phyloP scores from a whole-genome alignment of 1,284 basidiomycete genomes.

The Binderoboletus segoi region DNA sequence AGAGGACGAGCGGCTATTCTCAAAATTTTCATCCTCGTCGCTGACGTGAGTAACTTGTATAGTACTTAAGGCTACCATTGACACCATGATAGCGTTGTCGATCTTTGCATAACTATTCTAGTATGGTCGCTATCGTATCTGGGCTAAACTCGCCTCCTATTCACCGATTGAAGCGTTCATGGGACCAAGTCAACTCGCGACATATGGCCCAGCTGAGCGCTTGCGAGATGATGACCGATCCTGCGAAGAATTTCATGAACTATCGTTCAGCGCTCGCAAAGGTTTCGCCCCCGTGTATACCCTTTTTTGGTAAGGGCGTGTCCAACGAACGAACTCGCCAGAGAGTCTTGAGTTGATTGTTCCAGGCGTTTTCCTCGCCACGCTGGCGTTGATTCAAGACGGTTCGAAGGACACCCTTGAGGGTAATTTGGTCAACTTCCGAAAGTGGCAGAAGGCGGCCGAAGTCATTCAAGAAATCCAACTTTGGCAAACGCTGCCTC shows the following conservation, averaged over 20 bases:
- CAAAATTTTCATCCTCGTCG: slow-evolving; percentile 92
- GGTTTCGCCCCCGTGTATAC: slow-evolving; percentile 93
- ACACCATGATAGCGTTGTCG: slow-evolving; percentile 74
- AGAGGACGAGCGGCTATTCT: slow-evolving; percentile 82
- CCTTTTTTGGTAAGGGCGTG: slow-evolving; percentile 82
- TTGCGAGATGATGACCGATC: slow-evolving; percentile 85
- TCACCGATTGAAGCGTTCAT: slow-evolving; percentile 89
- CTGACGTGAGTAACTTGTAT: slow-evolving; percentile 70
- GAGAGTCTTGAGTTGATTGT: slow-evolving; percentile 7
- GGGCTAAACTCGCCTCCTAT: slow-evolving; percentile 96
- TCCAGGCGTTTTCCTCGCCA: slow-evolving; percentile 93
- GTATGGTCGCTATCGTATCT: slow-evolving; percentile 94
- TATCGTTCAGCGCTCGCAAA: slow-evolving; percentile 87
- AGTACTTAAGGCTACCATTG: not conserved
- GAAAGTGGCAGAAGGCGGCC: slow-evolving; percentile 90
- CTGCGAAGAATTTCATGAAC: slow-evolving; percentile 90
- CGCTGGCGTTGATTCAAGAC: slow-evolving; percentile 96
- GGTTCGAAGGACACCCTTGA: slow-evolving; percentile 88
- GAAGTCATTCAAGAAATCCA: slow-evolving; percentile 97
- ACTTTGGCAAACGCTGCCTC: slow-evolving; percentile 90
- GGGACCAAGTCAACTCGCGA: slow-evolving; percentile 84
- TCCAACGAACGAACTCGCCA: not conserved
- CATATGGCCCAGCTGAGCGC: slow-evolving; percentile 67
- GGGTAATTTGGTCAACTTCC: slow-evolving; percentile 90
- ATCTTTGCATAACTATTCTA: slow-evolving; percentile 90